Evolutionary conservation across 2,329 filamentous ascomycete species (phyloP).

Genomic region (Clonostachys rosea): DNA sequence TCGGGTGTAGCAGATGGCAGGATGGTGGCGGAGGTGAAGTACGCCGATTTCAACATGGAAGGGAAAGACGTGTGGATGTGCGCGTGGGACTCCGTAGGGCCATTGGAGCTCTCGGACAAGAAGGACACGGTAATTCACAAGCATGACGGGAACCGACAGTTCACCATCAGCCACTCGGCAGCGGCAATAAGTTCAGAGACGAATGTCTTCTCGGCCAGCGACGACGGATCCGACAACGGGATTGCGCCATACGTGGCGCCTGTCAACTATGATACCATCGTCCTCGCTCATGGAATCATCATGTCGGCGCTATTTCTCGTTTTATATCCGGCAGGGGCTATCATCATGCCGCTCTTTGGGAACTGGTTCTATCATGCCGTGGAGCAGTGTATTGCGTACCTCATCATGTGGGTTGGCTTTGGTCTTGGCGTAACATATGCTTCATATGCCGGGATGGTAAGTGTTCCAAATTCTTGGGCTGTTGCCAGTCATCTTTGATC

Average conservation of each 20-base stretch:
- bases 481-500: too few species aligned
- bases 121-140: slow-evolving; percentile 29
- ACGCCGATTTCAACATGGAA: slow-evolving; percentile 39
- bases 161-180: slow-evolving; percentile 41
- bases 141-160: slow-evolving; percentile 39
- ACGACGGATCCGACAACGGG: slow-evolving; percentile 3
- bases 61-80: slow-evolving; percentile 44
- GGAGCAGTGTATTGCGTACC: slow-evolving; percentile 48
- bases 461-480: slow-evolving; percentile 9
- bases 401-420: slow-evolving; percentile 57
- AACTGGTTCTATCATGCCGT: slow-evolving; percentile 53
- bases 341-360: slow-evolving; percentile 54
- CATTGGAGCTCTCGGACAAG: slow-evolving; percentile 35
- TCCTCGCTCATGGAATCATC: slow-evolving; percentile 52
- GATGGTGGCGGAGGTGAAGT: slow-evolving; percentile 57
- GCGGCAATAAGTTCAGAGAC: slow-evolving; percentile 39
- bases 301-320: slow-evolving; percentile 56
- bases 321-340: slow-evolving; percentile 55
- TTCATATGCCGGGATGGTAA: slow-evolving; percentile 33
- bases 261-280: slow-evolving; percentile 12
- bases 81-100: slow-evolving; percentile 43
- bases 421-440: slow-evolving; percentile 48
- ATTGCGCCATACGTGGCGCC: slow-evolving; percentile 7
- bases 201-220: slow-evolving; percentile 42
- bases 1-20: slow-evolving; percentile 46